Evolutionary conservation across 176 grass and related monocot genomes (phyloP), one percentile per base, ranked within the genome.

Genomic region (Coix lacrymajobi): DNA sequence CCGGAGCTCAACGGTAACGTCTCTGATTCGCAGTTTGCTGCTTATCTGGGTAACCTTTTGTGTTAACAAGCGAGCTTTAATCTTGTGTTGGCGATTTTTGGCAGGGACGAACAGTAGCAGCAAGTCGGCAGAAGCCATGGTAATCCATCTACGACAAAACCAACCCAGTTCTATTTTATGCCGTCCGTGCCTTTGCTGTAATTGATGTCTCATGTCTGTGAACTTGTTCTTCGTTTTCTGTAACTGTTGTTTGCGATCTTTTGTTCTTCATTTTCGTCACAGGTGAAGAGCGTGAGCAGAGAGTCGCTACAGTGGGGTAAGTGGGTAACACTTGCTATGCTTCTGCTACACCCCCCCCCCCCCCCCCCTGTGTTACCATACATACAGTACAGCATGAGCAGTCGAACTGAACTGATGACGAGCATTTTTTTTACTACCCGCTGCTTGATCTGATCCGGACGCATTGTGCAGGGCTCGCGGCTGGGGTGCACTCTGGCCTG

Each of bases 261-360:
- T 4, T 69, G 0, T 28, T 20, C 1, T 70, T 61, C 8, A 43
- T 20, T 6, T 52, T 65, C 58, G 13, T 43, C 87, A 98, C 88
- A 98, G 96, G 90, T 98, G 33, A 95, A 98, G 68, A 84, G 64
- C 54, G 89, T 87, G 16, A 86, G 96, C 34, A 95, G 83, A 19
- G 90, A 98, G 80, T 88, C 96, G 3, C 61, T 98, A 70, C 92
- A 95, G 87, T 98, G 96, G 96, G 92, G 96, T n/a, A n/a, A n/a
- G n/a, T n/a, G n/a, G n/a, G n/a, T 98, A 91, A 75, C 11, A 15
- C 60, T 16, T 28, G 16, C 48, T 40, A 6, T 1, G 38, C 61
- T 10, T 2, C 16, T 14, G 28, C 11, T 14, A 7, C 11, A 24
- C 7, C 2, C 46, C n/a, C n/a, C n/a, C n/a, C n/a, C n/a, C n/a